Evolutionary conservation across 83 land plant genomes (phyloP), one percentile per base, ranked within the genome.

Genomic region (Diphasiastrum complanatum): DNA sequence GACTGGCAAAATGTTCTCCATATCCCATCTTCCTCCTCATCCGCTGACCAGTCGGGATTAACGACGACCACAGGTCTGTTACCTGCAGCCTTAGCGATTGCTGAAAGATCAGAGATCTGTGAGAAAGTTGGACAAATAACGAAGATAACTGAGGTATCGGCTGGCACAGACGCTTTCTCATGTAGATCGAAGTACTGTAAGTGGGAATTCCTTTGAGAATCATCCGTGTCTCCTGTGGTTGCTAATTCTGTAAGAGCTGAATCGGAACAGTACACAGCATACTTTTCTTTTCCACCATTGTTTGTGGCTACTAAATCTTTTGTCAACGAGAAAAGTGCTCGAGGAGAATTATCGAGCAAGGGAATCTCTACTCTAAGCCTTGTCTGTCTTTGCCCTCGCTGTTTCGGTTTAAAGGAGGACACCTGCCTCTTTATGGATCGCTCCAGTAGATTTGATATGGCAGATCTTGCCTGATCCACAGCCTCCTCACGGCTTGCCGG

Each of bases 401-500:
- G 77, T 67, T 84, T 76, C 55, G 78, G 79, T 36, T 63, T 68
- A 23, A 73, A 52, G 16, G 75, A 28, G 10, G 62, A 68, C 16
- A 56, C 74, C 27, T 78, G 75, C 58, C 78, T 77, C 73, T 79
- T 84, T 50, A 91, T 71, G 10, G 83, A 81, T 61, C 80, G 80
- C 33, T 78, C 73, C 14, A 91, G 55, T 36, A 85, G 47, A 36
- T 69, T 4, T 25, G 81, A 76, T 47, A 91, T 74, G 59, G 81
- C 75, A 6, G 64, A 61, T 56, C 72, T 81, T 36, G 84, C 89
- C 48, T 91, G 97, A 28, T 47, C 40, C 25, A 87, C 75, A 23
- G 93, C 89, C 53, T 87, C 85, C 54, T 84, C 89, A 66, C 63
- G 81, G 22, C 86, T 69, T 28, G 65, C 54, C 4, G 95, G 95